Percentiles rank a stretch among this genome's conserved stretches.
Evolutionary conservation across 768 basidiomycete species (phyloP).

Genomic region (Agrocybe pediades): DNA sequence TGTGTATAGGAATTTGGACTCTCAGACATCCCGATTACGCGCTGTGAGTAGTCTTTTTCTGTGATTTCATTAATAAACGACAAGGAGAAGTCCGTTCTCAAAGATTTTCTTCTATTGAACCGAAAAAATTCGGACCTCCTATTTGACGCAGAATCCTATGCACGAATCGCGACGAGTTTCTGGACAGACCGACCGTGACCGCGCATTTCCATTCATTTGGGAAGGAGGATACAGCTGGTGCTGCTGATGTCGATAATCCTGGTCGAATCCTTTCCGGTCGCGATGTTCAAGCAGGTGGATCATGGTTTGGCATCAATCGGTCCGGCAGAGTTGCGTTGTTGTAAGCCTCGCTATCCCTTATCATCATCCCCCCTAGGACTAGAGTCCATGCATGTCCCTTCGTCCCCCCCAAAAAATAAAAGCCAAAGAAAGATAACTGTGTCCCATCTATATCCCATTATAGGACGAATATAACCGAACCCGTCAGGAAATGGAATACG

Average conservation of each 20-base stretch:
- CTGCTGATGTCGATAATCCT: slow-evolving; percentile 17
- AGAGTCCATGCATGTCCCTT: not conserved
- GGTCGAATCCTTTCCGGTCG: slow-evolving; percentile 69
- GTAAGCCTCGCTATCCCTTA: slow-evolving; percentile 44
- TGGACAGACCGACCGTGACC: slow-evolving; percentile 63
- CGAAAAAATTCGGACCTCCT: not conserved
- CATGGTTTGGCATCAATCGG: slow-evolving; percentile 77
- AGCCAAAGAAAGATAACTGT: slow-evolving; percentile 8
- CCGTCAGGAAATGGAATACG: slow-evolving; percentile 43
- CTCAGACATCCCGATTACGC: slow-evolving; percentile 77
- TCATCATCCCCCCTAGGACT: not conserved
- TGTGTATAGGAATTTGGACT: slow-evolving; percentile 84
- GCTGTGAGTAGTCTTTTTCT: slow-evolving; percentile 53
- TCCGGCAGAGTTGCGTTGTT: slow-evolving; percentile 69
- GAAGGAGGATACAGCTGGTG: slow-evolving; percentile 19
- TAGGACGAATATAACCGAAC: slow-evolving; percentile 87
- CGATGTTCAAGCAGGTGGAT: slow-evolving; percentile 73
- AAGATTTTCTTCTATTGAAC: no score
- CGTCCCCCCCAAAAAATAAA: no score
- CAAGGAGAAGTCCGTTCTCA: no score
- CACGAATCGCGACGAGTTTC: slow-evolving; percentile 76
- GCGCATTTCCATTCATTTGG: slow-evolving; percentile 74
- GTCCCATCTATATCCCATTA: slow-evolving; percentile 20
- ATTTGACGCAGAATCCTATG: slow-evolving; percentile 57
- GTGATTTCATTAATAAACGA: no score